Percentiles rank a stretch among this genome's conserved stretches.
Evolutionary conservation across 768 basidiomycete genomes (phyloP).

Genomic region (Antrodiella citrinella): DNA sequence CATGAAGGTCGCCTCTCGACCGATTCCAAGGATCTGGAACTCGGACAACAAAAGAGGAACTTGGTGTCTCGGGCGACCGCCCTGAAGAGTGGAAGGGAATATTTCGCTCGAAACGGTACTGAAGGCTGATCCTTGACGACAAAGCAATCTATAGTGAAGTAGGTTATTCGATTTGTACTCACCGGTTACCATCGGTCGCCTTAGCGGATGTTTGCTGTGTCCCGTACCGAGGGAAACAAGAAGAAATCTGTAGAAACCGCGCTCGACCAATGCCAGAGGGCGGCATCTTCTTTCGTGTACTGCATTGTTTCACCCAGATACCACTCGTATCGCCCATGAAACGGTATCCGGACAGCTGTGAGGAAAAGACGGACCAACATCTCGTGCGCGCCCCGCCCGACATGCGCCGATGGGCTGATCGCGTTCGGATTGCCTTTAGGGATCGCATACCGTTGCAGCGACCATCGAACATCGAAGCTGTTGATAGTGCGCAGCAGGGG

Average conservation of each 20-base stretch:
- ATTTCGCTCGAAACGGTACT: neutral
- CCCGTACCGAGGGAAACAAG: neutral
- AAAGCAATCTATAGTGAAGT: neutral
- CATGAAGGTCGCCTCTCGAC: neutral
- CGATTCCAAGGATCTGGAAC: neutral
- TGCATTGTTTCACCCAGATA: neutral
- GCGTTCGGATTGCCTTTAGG: neutral
- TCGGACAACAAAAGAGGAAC: neutral
- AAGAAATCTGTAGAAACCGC: neutral
- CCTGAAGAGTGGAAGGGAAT: neutral
- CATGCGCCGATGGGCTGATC: neutral
- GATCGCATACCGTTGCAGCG: neutral
- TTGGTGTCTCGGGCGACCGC: neutral
- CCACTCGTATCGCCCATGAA: neutral
- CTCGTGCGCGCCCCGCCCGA: neutral
- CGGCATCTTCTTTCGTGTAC: neutral
- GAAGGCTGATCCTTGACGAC: neutral
- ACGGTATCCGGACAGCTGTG: neutral
- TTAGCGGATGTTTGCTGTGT: neutral
- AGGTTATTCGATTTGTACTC: neutral
- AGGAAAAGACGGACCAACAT: neutral
- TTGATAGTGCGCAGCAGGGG: constrained; percentile 6
- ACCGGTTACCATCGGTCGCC: neutral
- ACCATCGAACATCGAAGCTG: too few relatives aligned
- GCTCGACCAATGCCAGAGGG: neutral